Base-by-base conservation (phyloP, 208 protist species). In the Acanthamoeba lenticulata region DNA sequence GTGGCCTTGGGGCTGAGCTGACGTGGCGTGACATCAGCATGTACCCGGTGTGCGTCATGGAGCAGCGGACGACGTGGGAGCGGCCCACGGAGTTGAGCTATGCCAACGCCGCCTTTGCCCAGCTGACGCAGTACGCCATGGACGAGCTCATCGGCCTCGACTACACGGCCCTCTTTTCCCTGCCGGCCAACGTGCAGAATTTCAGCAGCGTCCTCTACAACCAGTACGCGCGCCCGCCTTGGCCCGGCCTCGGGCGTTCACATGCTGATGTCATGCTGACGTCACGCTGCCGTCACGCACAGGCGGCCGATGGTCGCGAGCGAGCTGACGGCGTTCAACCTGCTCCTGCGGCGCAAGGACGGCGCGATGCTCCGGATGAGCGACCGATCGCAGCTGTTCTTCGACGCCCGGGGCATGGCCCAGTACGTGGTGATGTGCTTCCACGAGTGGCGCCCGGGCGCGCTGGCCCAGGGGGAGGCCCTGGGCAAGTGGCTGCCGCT, bases 51-150 rank as follows among this genome's bases (percentile, higher is more conserved):
- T 81, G 72, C n/a, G 72, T 81, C 5, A 42, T 81, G 34, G 72
- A 81, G n/a, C 38, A 81, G 42, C 11, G 72, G 47, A 47, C 42
- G 36, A 81, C 72, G 19, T 81, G 72, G 72, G 72, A 81, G n/a
- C 4, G 42, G 42, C 72, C 72, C 1, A 81, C 72, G n/a, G n/a
- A 47, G 38, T 19, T 81, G 17, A 38, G 9, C 72, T 81, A 81
- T 38, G 72, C 72, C 24, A 81, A 81, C n/a, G 27, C 72, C 19
- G 72, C 72, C 34, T 81, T 81, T 27, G 38, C 40, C 36, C 36
- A 81, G 29, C 72, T 81, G 17, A 47, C 27, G 21, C 32, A 49
- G 5, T 81, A 81, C n/a, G 17, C 13, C 1, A 36, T 42, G 72
- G 72, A 47, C 38, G 72, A 81, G 72, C 40, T 81, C 24, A 49